Conservation (phyloP, 164 flowering plant genomes). For the Umbilicus rupestris region DNA sequence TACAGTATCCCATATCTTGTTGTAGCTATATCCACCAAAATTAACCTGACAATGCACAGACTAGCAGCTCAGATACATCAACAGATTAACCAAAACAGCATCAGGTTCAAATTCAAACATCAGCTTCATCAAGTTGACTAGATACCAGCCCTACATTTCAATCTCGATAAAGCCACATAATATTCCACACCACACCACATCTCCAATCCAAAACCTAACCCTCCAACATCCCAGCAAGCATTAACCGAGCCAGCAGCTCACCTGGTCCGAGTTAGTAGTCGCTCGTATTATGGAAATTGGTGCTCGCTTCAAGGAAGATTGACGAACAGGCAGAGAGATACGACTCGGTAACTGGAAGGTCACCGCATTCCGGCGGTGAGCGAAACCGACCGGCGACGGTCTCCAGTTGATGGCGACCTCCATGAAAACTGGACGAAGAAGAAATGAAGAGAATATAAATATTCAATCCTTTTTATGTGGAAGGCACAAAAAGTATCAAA, state of each 20-base stretch:
- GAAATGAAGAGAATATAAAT: not conserved
- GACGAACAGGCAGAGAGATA: not conserved
- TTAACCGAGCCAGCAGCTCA: not conserved
- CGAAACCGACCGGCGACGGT: not conserved
- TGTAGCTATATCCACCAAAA: constrained; percentile 1
- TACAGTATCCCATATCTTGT: not conserved
- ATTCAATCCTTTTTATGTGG: not conserved
- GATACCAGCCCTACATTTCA: not conserved
- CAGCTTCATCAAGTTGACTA: not conserved
- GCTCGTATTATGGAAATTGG: not conserved
- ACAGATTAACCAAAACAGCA: too few species aligned
- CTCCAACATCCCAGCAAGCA: not conserved
- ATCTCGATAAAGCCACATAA: not conserved
- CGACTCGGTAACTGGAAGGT: not conserved
- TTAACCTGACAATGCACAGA: not conserved
- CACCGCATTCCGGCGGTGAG: not conserved
- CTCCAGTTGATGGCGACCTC: constrained; percentile 5
- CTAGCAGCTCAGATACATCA: not conserved
- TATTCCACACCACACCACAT: not conserved
- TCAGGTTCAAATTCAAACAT: not conserved
- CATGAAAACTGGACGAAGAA: not conserved
- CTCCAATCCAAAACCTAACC: not conserved
- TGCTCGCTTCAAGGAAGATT: not conserved
- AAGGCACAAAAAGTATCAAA: not conserved
- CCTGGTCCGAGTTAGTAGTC: constrained; percentile 2